Evolutionary conservation across 2,329 filamentous ascomycete genomes (phyloP), one percentile per base, ranked within the genome.

Genomic region (Paraphaeosphaeria sporulosa): DNA sequence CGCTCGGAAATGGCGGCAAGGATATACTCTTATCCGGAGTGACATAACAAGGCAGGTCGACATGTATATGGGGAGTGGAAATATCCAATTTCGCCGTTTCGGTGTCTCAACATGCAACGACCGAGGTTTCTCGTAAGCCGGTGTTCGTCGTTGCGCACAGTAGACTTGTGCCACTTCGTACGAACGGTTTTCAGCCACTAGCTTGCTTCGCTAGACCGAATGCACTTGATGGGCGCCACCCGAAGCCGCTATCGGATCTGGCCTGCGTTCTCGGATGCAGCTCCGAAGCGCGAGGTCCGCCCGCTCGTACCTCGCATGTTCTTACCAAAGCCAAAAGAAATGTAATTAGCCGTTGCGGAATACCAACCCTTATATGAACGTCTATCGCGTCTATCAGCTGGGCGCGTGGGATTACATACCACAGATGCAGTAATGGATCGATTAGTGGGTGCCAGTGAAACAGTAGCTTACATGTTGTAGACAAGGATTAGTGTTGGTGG

Each of bases 241-340:
- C 48, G 48, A 21, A 32, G 27, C n/a, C 27, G 42, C 52, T 46
- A 47, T 46, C 52, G 52, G n/a, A 46, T 55, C 42, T 46, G 42
- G 52, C 19, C 27, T 47, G 40, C 27, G 10, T n/a, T 36, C n/a
- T 42, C 52, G 51, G 38, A 23, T 30, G 10, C 38, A 30, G n/a
- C 36, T 43, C 32, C 32, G 32, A 23, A 19, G 19, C 32, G 48
- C 32, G 48, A 25, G 3, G 9, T 19, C 21, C 19, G 34, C 13
- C 17, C 25, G 32, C 27, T 52, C 34, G 23, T 34, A 42, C 36
- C 42, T 52, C 34, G 49, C 34, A 30, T 23, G 50, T 13, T 27
- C n/a, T 17, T 46, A 6, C 42, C 27, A 25, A 46, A 27, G n/a
- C 21, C 12, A 34, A 9, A n/a, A 10, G 27, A 32, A 34, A 46